A percentile compares a stretch with the other conserved stretches of the same genome.
Evolutionary conservation across 805 yeast species (phyloP).

Genomic region (Millerozyma miso): DNA sequence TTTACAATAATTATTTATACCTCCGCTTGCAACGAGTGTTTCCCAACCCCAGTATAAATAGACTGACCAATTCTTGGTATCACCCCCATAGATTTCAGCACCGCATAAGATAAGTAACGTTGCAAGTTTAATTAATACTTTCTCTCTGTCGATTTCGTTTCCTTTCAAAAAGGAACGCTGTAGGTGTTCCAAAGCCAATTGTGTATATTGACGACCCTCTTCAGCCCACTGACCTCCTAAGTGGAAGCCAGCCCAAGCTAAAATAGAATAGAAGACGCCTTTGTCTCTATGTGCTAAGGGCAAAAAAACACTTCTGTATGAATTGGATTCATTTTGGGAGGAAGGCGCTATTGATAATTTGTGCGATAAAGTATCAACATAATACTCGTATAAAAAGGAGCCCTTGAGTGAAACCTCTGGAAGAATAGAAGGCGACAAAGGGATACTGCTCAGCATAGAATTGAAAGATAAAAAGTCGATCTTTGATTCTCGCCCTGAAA

Average conservation of each 20-base stretch:
- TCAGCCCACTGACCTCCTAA: constrained; percentile 41
- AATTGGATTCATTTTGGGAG: constrained; percentile 42
- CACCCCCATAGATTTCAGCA: constrained; percentile 83
- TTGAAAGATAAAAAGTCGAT: not conserved
- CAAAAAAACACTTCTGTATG: constrained; percentile 47
- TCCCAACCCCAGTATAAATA: constrained; percentile 64
- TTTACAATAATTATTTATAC: constrained; percentile 48
- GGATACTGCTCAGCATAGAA: constrained; percentile 11
- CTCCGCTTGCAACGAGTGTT: constrained; percentile 59
- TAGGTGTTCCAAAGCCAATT: constrained; percentile 43
- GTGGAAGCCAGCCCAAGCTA: constrained; percentile 57
- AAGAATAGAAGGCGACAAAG: constrained; percentile 23
- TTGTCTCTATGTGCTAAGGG: constrained; percentile 52
- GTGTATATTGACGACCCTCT: constrained; percentile 47
- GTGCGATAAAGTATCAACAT: constrained; percentile 40
- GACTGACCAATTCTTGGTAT: constrained; percentile 69
- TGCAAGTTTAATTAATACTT: constrained; percentile 50
- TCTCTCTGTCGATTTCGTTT: constrained; percentile 31
- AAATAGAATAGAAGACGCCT: constrained; percentile 48
- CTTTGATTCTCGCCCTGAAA: not conserved
- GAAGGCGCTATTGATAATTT: constrained; percentile 46
- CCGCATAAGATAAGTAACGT: constrained; percentile 64
- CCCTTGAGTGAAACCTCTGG: constrained; percentile 32
- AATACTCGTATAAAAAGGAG: constrained; percentile 43
- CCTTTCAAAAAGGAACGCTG: constrained; percentile 11